phyloP scores from a whole-genome alignment of 768 basidiomycete species.

The Cystofilobasidium macerans region DNA sequence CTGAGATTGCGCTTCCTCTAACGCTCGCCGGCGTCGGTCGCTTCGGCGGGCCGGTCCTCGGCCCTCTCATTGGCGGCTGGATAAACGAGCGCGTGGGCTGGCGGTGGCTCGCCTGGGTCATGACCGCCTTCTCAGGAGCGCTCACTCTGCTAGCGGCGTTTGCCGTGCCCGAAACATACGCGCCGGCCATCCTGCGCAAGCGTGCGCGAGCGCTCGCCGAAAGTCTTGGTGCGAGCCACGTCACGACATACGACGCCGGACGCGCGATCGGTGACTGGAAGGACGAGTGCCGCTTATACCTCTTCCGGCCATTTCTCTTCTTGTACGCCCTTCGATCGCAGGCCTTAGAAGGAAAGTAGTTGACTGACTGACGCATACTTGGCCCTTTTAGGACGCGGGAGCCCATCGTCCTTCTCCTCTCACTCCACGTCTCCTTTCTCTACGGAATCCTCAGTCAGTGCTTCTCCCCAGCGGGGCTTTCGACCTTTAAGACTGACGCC shows the following conservation, averaged over 20 bases:
- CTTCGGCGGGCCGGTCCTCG: constrained; percentile 15
- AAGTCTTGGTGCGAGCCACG: constrained; percentile 11
- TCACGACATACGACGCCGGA: constrained; percentile 20
- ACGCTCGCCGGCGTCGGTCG: constrained; percentile 20
- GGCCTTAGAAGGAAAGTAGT: too few species aligned
- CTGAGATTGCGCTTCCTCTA: constrained; percentile 18
- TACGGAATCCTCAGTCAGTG: constrained; percentile 25
- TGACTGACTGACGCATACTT: too few species aligned
- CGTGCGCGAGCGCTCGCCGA: constrained; percentile 10
- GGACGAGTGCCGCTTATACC: constrained; percentile 17
- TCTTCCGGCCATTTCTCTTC: constrained; percentile 23
- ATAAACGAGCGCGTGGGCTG: constrained; percentile 7
- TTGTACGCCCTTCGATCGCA: neutral
- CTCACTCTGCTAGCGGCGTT: constrained; percentile 2
- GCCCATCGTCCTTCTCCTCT: constrained; percentile 15
- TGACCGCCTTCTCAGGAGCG: neutral
- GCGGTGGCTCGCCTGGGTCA: constrained; percentile 17
- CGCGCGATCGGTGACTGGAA: constrained; percentile 12
- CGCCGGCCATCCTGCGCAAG: constrained; percentile 5
- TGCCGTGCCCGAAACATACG: constrained; percentile 21
- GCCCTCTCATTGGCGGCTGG: constrained; percentile 15
- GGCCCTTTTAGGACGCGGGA: neutral
- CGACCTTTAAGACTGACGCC: too few species aligned
- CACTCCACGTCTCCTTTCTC: constrained; percentile 19
- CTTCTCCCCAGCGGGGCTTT: too few species aligned